Percentiles rank a stretch among this genome's conserved stretches.
Conservation (phyloP, 2,329 filamentous ascomycete genomes). For the Aschersonia sp. region DNA sequence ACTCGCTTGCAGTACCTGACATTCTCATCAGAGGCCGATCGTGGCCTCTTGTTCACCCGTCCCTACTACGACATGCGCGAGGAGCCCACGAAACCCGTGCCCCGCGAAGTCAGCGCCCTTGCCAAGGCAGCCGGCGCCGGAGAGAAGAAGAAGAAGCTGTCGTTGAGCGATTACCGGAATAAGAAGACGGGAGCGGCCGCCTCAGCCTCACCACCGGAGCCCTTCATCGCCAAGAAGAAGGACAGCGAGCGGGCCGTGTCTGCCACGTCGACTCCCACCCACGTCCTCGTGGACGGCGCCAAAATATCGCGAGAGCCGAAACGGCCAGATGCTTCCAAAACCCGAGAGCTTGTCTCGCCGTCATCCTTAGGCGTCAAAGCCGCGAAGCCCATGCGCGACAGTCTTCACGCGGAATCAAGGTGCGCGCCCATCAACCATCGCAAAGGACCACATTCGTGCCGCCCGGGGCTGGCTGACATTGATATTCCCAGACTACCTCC, state of each 20-base stretch:
- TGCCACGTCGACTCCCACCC: slow-evolving; percentile 6
- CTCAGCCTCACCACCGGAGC: slow-evolving; percentile 22
- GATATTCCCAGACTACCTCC: slow-evolving; percentile 16
- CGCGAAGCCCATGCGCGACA: slow-evolving; percentile 3
- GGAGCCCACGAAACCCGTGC: slow-evolving; percentile 26
- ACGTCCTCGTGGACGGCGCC: not conserved
- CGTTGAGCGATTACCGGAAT: slow-evolving; percentile 45
- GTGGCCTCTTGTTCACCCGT: slow-evolving; percentile 41
- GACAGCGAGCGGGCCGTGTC: slow-evolving; percentile 15
- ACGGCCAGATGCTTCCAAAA: slow-evolving; percentile 5
- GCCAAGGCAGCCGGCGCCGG: slow-evolving; percentile 22
- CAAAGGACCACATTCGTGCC: not conserved
- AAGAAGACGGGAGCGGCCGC: slow-evolving; percentile 24
- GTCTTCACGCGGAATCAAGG: slow-evolving; percentile 4
- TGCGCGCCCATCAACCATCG: slow-evolving; percentile 1
- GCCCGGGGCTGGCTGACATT: not conserved
- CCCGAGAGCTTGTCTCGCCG: slow-evolving; percentile 2
- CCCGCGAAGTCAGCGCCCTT: slow-evolving; percentile 23
- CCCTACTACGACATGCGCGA: slow-evolving; percentile 43
- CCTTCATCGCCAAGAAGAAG: slow-evolving; percentile 15
- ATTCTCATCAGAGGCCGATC: slow-evolving; percentile 41
- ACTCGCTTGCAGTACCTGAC: slow-evolving; percentile 42
- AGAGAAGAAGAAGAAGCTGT: slow-evolving; percentile 34
- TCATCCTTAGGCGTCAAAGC: not conserved
- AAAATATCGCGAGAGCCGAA: slow-evolving; percentile 2